phyloP scores from a whole-genome alignment of 2,329 filamentous ascomycete genomes.

The Aspergillus fructus region DNA sequence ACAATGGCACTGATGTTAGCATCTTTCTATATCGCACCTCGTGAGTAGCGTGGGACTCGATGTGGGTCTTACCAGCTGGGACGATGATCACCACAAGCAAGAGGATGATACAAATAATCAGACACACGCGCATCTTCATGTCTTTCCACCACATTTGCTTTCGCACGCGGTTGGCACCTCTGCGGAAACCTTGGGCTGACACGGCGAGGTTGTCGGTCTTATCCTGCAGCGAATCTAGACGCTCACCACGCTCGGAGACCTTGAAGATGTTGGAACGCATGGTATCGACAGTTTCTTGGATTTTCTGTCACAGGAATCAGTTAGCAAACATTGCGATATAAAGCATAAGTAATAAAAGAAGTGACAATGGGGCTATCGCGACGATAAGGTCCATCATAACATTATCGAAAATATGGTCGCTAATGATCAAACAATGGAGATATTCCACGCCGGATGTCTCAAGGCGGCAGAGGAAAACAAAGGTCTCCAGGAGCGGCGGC shows the following conservation, averaged over 20 bases:
- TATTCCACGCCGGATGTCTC: neutral
- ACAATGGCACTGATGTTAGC: constrained; percentile 16
- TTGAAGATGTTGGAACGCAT: constrained; percentile 99
- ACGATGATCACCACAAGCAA: constrained; percentile 93
- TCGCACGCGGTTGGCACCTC: constrained; percentile 92
- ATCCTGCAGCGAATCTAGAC: constrained; percentile 82
- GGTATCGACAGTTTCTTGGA: constrained; percentile 89
- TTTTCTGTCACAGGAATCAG: constrained; percentile 67
- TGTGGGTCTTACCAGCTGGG: constrained; percentile 69
- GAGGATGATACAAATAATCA: constrained; percentile 86
- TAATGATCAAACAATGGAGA: neutral
- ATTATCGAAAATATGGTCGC: neutral
- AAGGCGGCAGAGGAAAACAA: neutral
- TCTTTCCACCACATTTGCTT: constrained; percentile 99
- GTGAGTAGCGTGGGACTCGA: neutral
- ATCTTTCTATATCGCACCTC: neutral
- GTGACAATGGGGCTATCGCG: neutral
- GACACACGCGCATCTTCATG: constrained; percentile 99
- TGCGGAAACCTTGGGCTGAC: constrained; percentile 92
- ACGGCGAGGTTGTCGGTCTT: constrained; percentile 91
- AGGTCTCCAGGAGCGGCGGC: neutral
- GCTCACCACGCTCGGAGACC: constrained; percentile 87
- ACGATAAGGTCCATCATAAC: neutral
- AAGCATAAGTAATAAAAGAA: neutral
- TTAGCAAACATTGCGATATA: constrained; percentile 19